Base-by-base conservation (phyloP, 345 rosid genomes). In the Balakata baccata region DNA sequence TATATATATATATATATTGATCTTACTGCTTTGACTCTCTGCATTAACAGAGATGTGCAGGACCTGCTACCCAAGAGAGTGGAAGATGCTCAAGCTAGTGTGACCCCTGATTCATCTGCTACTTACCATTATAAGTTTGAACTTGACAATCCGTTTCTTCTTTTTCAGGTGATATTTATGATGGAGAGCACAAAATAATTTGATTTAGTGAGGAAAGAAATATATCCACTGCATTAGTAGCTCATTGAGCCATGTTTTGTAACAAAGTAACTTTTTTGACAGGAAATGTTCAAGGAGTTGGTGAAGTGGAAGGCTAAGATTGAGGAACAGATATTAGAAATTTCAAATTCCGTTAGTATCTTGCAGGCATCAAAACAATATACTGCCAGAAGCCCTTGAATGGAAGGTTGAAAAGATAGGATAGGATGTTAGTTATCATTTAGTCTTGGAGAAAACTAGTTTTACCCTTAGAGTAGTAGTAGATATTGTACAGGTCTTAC, bases 211-310 rank as follows among this genome's bases (percentile, higher is more conserved):
- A 10, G 9, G 17, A 16, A 6, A 4, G 18, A 34, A 6, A 66
- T 45, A 41, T 11, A 38, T 50, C 49, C 53, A 51, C 41, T 66
- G 18, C 13, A 20, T 12, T 8, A 23, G 52, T 52, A 20, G 10
- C 67, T 68, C 20, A 46, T 65, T n/a, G 23, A 57, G 73, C 2
- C 39, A 22, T 65, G 17, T 7, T 25, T 66, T 18, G 52, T n/a
- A 61, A 56, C 13, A 14, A 34, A 60, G 52, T 39, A 45, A 58
- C 20, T 54, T 56, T 11, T 64, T 74, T 81, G 51, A 52, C 87
- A 92, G 97, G 94, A 89, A 81, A 87, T 81, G 81, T 76, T 80
- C 65, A 89, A 91, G 80, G 97, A 94, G 79, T 72, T 87, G 75
- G 70, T 81, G 73, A 84, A 87, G 45, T 92, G 98, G 98, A 94